Conservation (phyloP, 1,284 basidiomycete species). For the Chondrostereum purpureum region DNA sequence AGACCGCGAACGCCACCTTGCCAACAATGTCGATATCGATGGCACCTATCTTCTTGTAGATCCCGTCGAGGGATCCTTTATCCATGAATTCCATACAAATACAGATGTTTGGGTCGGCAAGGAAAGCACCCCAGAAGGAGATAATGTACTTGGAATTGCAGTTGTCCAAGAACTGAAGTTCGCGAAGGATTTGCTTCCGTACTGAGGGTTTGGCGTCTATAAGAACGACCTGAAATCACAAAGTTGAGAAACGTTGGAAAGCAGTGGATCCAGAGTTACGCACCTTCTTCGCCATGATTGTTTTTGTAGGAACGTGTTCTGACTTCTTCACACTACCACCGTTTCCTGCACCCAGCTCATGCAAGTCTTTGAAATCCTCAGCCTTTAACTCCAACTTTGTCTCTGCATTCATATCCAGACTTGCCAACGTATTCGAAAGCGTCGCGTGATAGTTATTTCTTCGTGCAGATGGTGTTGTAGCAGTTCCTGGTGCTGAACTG, state of each 20-base stretch:
- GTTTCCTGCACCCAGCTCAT: slow-evolving; percentile 94
- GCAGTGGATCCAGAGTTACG: no score
- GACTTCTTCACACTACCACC: slow-evolving; percentile 96
- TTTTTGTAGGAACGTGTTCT: slow-evolving; percentile 85
- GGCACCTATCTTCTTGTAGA: slow-evolving; percentile 90
- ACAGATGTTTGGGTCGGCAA: slow-evolving; percentile 95
- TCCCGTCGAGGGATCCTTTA: slow-evolving; percentile 83
- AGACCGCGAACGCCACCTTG: slow-evolving; percentile 87
- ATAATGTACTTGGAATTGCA: slow-evolving; percentile 93
- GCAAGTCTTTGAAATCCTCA: slow-evolving; percentile 78
- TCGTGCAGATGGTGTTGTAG: slow-evolving; percentile 27
- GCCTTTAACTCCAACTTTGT: slow-evolving; percentile 72
- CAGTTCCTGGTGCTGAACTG: slow-evolving; percentile 28
- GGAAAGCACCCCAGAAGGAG: slow-evolving; percentile 93
- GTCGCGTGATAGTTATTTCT: slow-evolving; percentile 64
- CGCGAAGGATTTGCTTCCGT: slow-evolving; percentile 96
- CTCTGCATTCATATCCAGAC: slow-evolving; percentile 69
- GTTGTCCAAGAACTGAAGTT: slow-evolving; percentile 98
- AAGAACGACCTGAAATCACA: slow-evolving; percentile 73
- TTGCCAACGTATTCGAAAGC: slow-evolving; percentile 68
- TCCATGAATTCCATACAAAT: slow-evolving; percentile 99
- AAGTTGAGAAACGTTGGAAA: slow-evolving; percentile 3
- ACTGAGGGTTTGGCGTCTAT: slow-evolving; percentile 97
- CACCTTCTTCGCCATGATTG: slow-evolving; percentile 94
- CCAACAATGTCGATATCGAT: slow-evolving; percentile 88